phyloP scores from a whole-genome alignment of 2,329 filamentous ascomycete genomes.

The Bipolaris gigantea region DNA sequence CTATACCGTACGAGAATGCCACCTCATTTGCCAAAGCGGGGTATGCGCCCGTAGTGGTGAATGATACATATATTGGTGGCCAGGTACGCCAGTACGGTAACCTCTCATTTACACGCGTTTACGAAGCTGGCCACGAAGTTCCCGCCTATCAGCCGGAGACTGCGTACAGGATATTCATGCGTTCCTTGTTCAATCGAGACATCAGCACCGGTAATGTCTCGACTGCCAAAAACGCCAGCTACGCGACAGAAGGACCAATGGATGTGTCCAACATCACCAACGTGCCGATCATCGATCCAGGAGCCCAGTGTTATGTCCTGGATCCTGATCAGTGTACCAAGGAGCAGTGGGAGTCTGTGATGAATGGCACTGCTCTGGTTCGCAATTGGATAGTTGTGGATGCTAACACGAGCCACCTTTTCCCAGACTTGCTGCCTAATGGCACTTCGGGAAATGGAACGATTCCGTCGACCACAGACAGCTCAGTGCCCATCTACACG shows the following conservation, averaged over 20 bases:
- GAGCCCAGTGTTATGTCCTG: constrained; percentile 41
- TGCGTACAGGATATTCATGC: constrained; percentile 56
- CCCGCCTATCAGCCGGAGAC: constrained; percentile 54
- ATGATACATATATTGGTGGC: constrained; percentile 69
- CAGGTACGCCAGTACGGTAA: constrained; percentile 77
- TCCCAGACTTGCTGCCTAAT: constrained; percentile 29
- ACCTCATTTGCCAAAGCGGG: constrained; percentile 65
- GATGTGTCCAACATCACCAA: constrained; percentile 52
- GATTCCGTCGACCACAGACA: background rate
- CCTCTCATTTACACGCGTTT: constrained; percentile 55
- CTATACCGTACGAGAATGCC: constrained; percentile 57
- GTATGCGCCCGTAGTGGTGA: constrained; percentile 72
- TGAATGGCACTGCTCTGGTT: constrained; percentile 36
- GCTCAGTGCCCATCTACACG: background rate
- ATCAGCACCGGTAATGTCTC: constrained; percentile 57
- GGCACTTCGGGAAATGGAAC: constrained; percentile 16
- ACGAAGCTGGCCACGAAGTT: constrained; percentile 57
- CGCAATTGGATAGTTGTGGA: constrained; percentile 42
- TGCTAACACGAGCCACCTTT: constrained; percentile 35
- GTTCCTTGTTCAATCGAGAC: constrained; percentile 55
- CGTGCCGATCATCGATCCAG: constrained; percentile 45
- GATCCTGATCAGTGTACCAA: constrained; percentile 34
- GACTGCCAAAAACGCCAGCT: constrained; percentile 47
- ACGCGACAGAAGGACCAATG: constrained; percentile 37
- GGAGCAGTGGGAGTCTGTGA: constrained; percentile 38